Evolutionary conservation across 192 early-diverging fungal genomes (phyloP), one percentile per base, ranked within the genome.

Genomic region (Backusella australiensis): DNA sequence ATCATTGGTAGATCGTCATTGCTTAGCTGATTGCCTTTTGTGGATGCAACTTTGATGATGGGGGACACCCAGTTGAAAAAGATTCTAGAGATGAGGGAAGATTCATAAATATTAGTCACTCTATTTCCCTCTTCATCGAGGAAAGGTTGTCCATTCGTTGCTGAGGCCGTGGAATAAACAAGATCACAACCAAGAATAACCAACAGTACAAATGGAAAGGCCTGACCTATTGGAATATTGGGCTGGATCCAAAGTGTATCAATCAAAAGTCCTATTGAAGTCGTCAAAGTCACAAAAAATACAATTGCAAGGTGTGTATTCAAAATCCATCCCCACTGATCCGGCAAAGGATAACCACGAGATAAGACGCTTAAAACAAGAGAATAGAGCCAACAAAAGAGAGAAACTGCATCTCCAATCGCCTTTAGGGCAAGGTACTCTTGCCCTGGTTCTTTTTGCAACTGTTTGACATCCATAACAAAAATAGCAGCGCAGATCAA

Each of bases 31-130:
- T 38, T 41, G 7, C 80, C 82, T 69, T 85, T 81, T 15, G 56
- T 75, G 6, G 73, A 67, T 15, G 74, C 81, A 5, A 80, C 29
- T 36, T 73, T 74, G 71, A 87, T 81, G 6, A 85, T 21, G 4
- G 53, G 21, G 14, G 81, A 74, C 72, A 83, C 76, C 82, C 82
- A 87, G 1, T 73, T 66, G 26, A 82, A 87, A 69, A 78, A 80
- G 8, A 85, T 59, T 56, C 72, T 77, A 6, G 74, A 74, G 21
- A 80, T 38, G n/a, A 84, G 78, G 15, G 83, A 84, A 2, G 74
- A 19, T 4, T 29, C 66, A 38, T 49, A 4, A 23, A 34, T 19
- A 11, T 34, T 17, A 12, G 67, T 65, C 12, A 78, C 72, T 26
- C 19, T 32, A 26, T 41, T 34, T 21, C 52, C 46, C 7, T 73